A percentile compares a stretch with the other conserved stretches of the same genome.
Conservation (phyloP, 176 grass and related monocot species). For the Triticum aestivum region IWGSC_CS_RefSeq_v2.1 NC_057806.1:403110861-403111360, state of each 20-base stretch:
- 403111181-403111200: background rate
- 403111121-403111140: background rate
- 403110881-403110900: slow-evolving; percentile 56
- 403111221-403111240: background rate
- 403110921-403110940: slow-evolving; percentile 19
- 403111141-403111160: background rate
- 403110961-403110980: background rate
- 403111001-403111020: slow-evolving; percentile 11
- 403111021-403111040: slow-evolving; percentile 17
- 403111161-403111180: background rate
- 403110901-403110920: slow-evolving; percentile 17
- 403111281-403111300: slow-evolving; percentile 8
- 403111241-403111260: background rate
- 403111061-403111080: slow-evolving; percentile 25
- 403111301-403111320: background rate
- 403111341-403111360: background rate
- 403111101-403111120: background rate
- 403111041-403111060: slow-evolving; percentile 18
- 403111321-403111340: background rate
- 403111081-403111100: slow-evolving; percentile 8
- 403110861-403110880: slow-evolving; percentile 48
- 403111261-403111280: slow-evolving; percentile 3
- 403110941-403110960: slow-evolving; percentile 29
- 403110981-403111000: slow-evolving; percentile 19
- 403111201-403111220: background rate